Evolutionary conservation across 345 rosid genomes (phyloP).

Genomic region (Brassica napus): Da-Ae NC_063436.1:27092001-27092500

Average conservation of each 20-base stretch:
- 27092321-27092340: conserved; percentile 81
- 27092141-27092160: conserved; percentile 91
- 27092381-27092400: conserved; percentile 52
- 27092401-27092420: conserved; percentile 37
- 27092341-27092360: conserved; percentile 64
- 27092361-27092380: conserved; percentile 56
- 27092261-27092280: conserved; percentile 99
- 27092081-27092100: conserved; percentile 69
- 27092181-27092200: conserved; percentile 92
- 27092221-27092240: conserved; percentile 97
- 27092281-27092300: conserved; percentile 90
- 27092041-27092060: conserved; percentile 51
- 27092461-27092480: background rate
- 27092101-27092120: conserved; percentile 97
- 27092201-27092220: conserved; percentile 94
- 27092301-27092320: conserved; percentile 94
- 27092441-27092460: conserved; percentile 26
- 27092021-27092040: conserved; percentile 53
- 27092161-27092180: conserved; percentile 92
- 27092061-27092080: conserved; percentile 50
- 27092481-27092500: conserved; percentile 4
- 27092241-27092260: conserved; percentile 99
- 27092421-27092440: conserved; percentile 21
- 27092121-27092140: conserved; percentile 99
- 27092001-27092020: conserved; percentile 40